Evolutionary conservation across 1,284 basidiomycete genomes (phyloP).

Genomic region (Fomitopsis pinicola): DNA sequence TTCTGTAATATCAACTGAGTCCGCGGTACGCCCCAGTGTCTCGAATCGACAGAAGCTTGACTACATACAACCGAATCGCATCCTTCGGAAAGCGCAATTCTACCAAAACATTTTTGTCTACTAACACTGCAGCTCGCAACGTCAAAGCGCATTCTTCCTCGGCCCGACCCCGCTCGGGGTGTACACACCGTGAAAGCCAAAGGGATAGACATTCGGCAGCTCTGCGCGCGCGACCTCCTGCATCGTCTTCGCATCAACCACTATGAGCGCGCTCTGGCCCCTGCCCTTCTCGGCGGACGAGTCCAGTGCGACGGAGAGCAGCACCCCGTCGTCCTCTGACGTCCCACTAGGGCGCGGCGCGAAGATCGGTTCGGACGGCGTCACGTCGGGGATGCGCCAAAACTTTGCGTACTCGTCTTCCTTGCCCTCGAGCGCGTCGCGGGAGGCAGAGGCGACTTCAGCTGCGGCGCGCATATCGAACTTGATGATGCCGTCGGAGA

Average conservation of each 20-base stretch:
- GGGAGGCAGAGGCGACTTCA: neutral
- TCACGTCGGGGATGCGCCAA: slow-evolving; percentile 28
- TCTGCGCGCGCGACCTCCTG: slow-evolving; percentile 32
- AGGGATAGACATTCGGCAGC: slow-evolving; percentile 26
- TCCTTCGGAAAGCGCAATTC: too few relatives aligned
- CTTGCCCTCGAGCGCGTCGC: neutral
- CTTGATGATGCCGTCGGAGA: slow-evolving; percentile 14
- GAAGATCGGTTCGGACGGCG: slow-evolving; percentile 34
- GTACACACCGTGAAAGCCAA: slow-evolving; percentile 32
- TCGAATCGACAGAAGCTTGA: too few relatives aligned
- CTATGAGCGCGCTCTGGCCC: slow-evolving; percentile 28
- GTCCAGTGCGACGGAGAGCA: slow-evolving; percentile 33
- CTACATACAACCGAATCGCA: too few relatives aligned
- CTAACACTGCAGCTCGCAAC: neutral
- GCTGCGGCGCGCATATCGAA: slow-evolving; percentile 24
- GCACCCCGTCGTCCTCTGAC: slow-evolving; percentile 33
- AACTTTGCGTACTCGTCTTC: slow-evolving; percentile 11
- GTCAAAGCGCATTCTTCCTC: neutral
- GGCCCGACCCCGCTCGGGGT: neutral
- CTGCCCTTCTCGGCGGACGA: slow-evolving; percentile 13
- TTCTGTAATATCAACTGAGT: too few relatives aligned
- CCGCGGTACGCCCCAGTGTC: too few relatives aligned
- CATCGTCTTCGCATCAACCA: slow-evolving; percentile 32
- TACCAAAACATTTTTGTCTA: too few relatives aligned
- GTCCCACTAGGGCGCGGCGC: slow-evolving; percentile 24